phyloP scores from a whole-genome alignment of 1,284 basidiomycete genomes.

The Moniliophthora roreri region DNA sequence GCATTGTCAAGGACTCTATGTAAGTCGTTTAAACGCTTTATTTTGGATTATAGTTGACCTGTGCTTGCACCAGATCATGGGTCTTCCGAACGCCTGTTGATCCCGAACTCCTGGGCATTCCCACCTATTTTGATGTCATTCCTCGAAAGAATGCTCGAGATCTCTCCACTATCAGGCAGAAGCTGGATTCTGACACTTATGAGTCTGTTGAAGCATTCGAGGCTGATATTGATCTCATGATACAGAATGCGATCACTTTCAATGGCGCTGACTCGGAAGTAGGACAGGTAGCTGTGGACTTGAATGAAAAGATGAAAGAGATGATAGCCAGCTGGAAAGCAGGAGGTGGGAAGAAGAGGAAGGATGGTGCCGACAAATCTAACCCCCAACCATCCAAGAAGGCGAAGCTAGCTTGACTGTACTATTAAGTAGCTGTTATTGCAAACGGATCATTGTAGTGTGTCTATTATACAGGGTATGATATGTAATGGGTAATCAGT shows the following conservation, averaged over 20 bases:
- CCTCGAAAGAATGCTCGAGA: constrained; percentile 87
- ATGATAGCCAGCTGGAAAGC: constrained; percentile 48
- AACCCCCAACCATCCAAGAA: constrained; percentile 71
- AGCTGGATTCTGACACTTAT: constrained; percentile 84
- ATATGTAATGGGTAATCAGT: constrained; percentile 4
- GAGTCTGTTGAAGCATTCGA: constrained; percentile 76
- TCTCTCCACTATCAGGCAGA: constrained; percentile 78
- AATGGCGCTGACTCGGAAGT: constrained; percentile 83
- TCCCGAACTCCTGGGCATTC: constrained; percentile 73
- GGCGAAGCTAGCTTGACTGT: constrained; percentile 47
- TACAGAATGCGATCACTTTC: constrained; percentile 83
- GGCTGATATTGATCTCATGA: constrained; percentile 83
- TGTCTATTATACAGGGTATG: neutral
- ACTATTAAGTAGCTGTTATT: constrained; percentile 3
- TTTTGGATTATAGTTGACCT: constrained; percentile 7
- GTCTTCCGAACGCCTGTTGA: constrained; percentile 88
- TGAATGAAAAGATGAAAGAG: constrained; percentile 53
- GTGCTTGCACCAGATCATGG: constrained; percentile 50
- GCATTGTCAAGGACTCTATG: constrained; percentile 72
- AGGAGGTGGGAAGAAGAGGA: constrained; percentile 58
- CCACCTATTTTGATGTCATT: constrained; percentile 83
- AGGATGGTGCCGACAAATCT: constrained; percentile 56
- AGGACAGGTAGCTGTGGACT: constrained; percentile 52
- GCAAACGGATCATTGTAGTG: neutral
- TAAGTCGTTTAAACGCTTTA: constrained; percentile 37